Percentiles rank a stretch among this genome's conserved stretches.
phyloP scores from a whole-genome alignment of 2,329 filamentous ascomycete species.

The Cylindrodendrum hubeiense region DNA sequence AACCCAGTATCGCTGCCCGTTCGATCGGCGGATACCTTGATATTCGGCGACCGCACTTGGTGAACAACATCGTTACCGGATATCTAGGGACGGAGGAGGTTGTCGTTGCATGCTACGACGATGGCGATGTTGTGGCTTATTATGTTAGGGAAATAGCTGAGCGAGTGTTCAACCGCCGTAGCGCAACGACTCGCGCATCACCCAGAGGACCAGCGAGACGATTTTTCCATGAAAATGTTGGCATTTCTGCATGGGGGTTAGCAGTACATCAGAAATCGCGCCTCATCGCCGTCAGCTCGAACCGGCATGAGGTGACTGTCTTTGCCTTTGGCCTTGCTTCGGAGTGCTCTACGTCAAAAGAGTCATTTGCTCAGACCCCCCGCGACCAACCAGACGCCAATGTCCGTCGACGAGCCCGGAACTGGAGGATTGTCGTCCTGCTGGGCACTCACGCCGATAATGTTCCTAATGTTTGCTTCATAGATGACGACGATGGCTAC shows the following conservation, averaged over 20 bases:
- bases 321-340: constrained; percentile 61
- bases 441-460: constrained; percentile 57
- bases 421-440: constrained; percentile 64
- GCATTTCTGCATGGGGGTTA: constrained; percentile 87
- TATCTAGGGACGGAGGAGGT: constrained; percentile 79
- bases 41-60: constrained; percentile 64
- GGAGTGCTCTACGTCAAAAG: constrained; percentile 9
- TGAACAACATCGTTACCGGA: constrained; percentile 78
- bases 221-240: constrained; percentile 84
- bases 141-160: constrained; percentile 68
- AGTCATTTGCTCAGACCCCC: constrained; percentile 5
- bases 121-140: constrained; percentile 81
- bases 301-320: constrained; percentile 68
- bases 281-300: constrained; percentile 87
- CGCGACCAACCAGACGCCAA: constrained; percentile 29
- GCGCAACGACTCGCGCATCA: constrained; percentile 8
- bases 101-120: constrained; percentile 76
- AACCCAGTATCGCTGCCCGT: constrained; percentile 53
- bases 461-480: constrained; percentile 66
- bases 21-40: constrained; percentile 67
- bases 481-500: constrained; percentile 58
- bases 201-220: constrained; percentile 45
- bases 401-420: constrained; percentile 57
- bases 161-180: constrained; percentile 51
- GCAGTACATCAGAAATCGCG: constrained; percentile 85